Evolutionary conservation across 225 moss, liverwort and hornwort genomes (phyloP).

Genomic region (Sphagnum contortum): DNA sequence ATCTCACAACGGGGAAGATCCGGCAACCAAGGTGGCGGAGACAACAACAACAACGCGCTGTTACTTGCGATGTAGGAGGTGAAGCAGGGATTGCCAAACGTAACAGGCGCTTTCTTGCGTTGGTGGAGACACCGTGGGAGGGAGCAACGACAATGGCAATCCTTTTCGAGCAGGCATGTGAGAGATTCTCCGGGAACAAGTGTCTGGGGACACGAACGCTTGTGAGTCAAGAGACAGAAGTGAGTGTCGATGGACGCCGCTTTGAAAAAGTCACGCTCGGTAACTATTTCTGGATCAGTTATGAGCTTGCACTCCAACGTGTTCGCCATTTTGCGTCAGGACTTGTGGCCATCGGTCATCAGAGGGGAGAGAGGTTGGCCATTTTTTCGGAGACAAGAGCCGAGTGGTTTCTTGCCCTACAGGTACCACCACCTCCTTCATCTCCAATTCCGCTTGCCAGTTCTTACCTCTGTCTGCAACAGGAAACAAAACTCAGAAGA

Average conservation of each 20-base stretch:
- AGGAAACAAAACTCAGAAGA: too few species aligned
- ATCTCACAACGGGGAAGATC: too few species aligned
- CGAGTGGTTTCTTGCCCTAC: slow-evolving; percentile 85
- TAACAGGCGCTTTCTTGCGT: slow-evolving; percentile 36
- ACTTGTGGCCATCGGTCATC: slow-evolving; percentile 62
- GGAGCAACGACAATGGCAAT: slow-evolving; percentile 47
- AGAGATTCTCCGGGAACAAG: slow-evolving; percentile 15
- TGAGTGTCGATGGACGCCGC: slow-evolving; percentile 39
- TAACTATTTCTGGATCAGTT: slow-evolving; percentile 56
- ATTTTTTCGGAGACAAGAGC: slow-evolving; percentile 84
- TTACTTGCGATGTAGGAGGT: slow-evolving; percentile 36
- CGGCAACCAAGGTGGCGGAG: too few species aligned
- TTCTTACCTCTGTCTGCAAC: neutral
- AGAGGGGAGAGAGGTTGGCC: slow-evolving; percentile 62
- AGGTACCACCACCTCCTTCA: slow-evolving; percentile 28
- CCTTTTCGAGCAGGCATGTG: slow-evolving; percentile 78
- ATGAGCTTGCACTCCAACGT: slow-evolving; percentile 27
- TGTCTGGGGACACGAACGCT: slow-evolving; percentile 60
- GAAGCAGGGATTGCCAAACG: slow-evolving; percentile 43
- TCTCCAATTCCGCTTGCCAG: neutral
- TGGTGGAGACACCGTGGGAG: slow-evolving; percentile 55
- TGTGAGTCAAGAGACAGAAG: slow-evolving; percentile 36
- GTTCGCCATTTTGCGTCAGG: slow-evolving; percentile 63
- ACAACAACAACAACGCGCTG: slow-evolving; percentile 2
- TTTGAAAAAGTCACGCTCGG: slow-evolving; percentile 79